A percentile compares a stretch with the other conserved stretches of the same genome.
These are phyloP conservation scores for Starmerella apis DNA, from an alignment of 805 yeast genomes.

Conservation along the genomic window DNA sequence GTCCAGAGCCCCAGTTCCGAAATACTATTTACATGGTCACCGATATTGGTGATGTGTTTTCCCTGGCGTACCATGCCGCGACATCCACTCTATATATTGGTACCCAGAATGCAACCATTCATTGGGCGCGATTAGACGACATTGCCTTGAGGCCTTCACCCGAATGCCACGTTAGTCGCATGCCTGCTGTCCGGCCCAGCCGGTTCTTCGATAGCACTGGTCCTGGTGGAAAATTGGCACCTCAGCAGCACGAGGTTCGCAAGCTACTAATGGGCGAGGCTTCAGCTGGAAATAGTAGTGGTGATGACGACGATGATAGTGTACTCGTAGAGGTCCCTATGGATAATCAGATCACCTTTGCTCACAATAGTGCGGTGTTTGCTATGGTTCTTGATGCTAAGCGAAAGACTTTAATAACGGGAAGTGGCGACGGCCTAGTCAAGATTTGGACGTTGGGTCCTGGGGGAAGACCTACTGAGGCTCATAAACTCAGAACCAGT, in stretches of 20 bases:
- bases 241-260: conserved; percentile 27
- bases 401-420: conserved; percentile 42
- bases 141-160: conserved; percentile 9
- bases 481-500: conserved; percentile 44
- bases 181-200: conserved; percentile 52
- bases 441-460: conserved; percentile 58
- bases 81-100: conserved; percentile 66
- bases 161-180: conserved; percentile 13
- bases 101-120: conserved; percentile 80
- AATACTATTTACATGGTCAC: conserved; percentile 72
- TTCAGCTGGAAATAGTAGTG: background rate
- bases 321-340: conserved; percentile 46
- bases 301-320: conserved; percentile 3
- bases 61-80: conserved; percentile 56
- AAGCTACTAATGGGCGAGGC: conserved; percentile 8
- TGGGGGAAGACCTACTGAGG: conserved; percentile 18
- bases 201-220: conserved; percentile 85
- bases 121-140: conserved; percentile 49
- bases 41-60: conserved; percentile 90
- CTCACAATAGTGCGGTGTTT: conserved; percentile 86
- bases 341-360: conserved; percentile 59
- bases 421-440: conserved; percentile 88
- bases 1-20: conserved; percentile 28
- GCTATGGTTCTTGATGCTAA: conserved; percentile 37
- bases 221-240: conserved; percentile 51